These are phyloP conservation scores for Hirsutella thompsonii DNA, from an alignment of 2,329 filamentous ascomycete species.

Conservation along the genomic window DNA sequence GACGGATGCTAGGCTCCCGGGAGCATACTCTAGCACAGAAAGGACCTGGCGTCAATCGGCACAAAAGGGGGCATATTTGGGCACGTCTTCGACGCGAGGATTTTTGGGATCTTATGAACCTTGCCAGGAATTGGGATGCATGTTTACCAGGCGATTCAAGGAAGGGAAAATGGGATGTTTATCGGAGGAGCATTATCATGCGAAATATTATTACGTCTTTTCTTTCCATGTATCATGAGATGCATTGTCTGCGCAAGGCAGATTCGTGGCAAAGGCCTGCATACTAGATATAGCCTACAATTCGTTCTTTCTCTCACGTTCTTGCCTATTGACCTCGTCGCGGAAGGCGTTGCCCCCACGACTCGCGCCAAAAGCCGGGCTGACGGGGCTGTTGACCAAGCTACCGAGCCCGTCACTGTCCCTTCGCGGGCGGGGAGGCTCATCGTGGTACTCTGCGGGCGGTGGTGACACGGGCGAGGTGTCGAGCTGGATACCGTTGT, in stretches of 20 bases:
- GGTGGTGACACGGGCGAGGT: slow-evolving; percentile 11
- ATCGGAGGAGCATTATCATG: no score
- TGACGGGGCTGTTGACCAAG: slow-evolving; percentile 32
- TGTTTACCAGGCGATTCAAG: no score
- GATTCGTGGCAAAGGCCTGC: no score
- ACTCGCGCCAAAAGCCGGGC: slow-evolving; percentile 26
- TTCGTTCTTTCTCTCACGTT: slow-evolving; percentile 20
- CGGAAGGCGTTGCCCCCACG: slow-evolving; percentile 31
- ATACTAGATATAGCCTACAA: neutral
- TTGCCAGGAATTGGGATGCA: no score
- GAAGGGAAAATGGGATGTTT: no score
- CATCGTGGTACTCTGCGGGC: slow-evolving; percentile 13
- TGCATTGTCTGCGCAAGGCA: no score
- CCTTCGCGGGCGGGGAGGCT: slow-evolving; percentile 10
- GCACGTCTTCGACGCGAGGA: neutral
- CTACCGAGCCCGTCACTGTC: slow-evolving; percentile 38
- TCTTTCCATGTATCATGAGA: no score
- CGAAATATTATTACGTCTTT: no score
- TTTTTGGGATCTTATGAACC: no score
- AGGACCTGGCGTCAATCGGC: neutral
- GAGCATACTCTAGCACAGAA: neutral
- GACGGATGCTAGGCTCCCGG: neutral
- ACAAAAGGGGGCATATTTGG: neutral
- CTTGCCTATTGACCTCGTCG: slow-evolving; percentile 36
- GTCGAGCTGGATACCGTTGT: slow-evolving; percentile 33